Base-by-base conservation (phyloP, 768 basidiomycete species). In the Baorangia bicolor region DNA sequence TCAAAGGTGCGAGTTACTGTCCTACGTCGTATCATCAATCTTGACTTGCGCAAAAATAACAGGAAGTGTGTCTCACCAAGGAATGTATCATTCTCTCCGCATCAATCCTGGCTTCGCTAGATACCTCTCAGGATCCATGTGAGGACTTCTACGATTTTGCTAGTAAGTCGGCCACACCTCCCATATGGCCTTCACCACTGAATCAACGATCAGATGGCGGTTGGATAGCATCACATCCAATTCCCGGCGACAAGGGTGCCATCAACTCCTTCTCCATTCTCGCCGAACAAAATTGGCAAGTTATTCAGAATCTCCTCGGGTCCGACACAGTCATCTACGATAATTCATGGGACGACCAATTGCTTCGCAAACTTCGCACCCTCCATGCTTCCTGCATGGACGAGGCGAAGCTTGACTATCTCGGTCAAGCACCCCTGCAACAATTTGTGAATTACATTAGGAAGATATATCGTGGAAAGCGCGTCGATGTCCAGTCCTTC, bases 81-180 rank as follows among this genome's bases (percentile, higher is more conserved):
- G 81, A 87, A 58, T 99, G 97, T 68, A 86, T 98, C 47, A 74
- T 84, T 33, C 79, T 96, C 13, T 87, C 96, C 11, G 90, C 92
- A 1, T 80, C 85, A 0, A 89, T 99, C 55, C 74, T 98, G 14
- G 82, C 86, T 20, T 85, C 85, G 1, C 72, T 98, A 21, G 95
- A 99, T 67, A 81, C 80, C 11, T 77, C 84, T 10, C 80, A 88
- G 61, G 94, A 98, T 67, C 97, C 97, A 0, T 99, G 97, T 72
- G 91, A 98, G 62, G 88, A 94, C 72, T 97, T 98, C 70, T 98
- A 94, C 67, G 83, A 88, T 59, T 98, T 86, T 73, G 85, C 94
- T 11, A 95, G 94, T 95, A 65, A 64, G 92, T 85, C 10, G 13
- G 34, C 50, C 31, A 33, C 50, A 20, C 46, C 21, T 40, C 37